Evolutionary conservation across 1,284 basidiomycete species (phyloP), one percentile per base, ranked within the genome.

Genomic region (Ceratobasidium sp.): DNA sequence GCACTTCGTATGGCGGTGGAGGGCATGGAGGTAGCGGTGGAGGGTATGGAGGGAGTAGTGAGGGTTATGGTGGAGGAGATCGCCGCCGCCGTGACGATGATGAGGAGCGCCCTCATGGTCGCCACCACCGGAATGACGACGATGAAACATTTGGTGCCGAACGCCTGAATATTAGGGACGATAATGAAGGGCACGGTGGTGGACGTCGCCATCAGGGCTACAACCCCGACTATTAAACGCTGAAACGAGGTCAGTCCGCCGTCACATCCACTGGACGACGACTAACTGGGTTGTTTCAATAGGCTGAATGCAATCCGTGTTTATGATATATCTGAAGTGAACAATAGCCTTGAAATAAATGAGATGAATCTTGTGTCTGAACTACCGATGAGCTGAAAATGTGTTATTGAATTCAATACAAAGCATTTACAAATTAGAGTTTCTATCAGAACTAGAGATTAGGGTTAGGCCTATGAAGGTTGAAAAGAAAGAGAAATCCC

Each of bases 131-230:
- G 31, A 74, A 73, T 45, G 79, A 79, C 29, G 78, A 78, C 29
- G 80, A 84, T 48, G 86, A 87, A 24, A 87, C 87, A 1, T 87
- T 85, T 79, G 86, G 86, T 11, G 85, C 83, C 15, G 87, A 87
- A 77, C 81, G 84, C 19, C 77, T 87, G 76, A 85, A 84, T 74
- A 80, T 86, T 27, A 80, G 31, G 74, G 69, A 72, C 65, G 75
- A 76, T 19, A 57, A 54, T 48, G 17, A 66, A 44, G 75, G 74
- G 15, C 59, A 75, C 31, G 54, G 67, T 44, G 48, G 74, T 31
- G 72, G 73, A 31, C 60, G 62, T 33, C 57, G 57, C 15, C 66
- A 59, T 27, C 67, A 60, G 14, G 69, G 57, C 15, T 72, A 72
- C 44, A 62, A 62, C 33, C 69, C 69, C n/a, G 47, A 51, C 4